These are phyloP conservation scores for Taphrina deformans DNA, from an alignment of 1,139 yeast genomes.

Conservation along the genomic window DNA sequence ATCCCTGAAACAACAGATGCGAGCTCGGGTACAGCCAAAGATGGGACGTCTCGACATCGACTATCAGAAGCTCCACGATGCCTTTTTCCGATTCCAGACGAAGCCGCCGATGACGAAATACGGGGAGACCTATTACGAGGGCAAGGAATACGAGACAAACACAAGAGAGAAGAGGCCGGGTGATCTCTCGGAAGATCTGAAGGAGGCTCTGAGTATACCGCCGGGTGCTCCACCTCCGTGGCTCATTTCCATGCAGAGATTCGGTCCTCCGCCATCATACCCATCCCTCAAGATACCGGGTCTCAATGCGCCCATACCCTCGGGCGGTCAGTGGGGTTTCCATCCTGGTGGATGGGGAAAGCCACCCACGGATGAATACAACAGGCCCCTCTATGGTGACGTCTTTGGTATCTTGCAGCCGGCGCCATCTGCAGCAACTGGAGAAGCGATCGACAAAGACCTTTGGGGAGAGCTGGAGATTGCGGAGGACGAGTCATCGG, in stretches of 20 bases:
- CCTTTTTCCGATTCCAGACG: conserved; percentile 78
- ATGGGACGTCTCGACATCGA: conserved; percentile 86
- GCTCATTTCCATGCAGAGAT: conserved; percentile 66
- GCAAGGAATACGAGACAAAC: conserved; percentile 60
- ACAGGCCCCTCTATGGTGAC: conserved; percentile 47
- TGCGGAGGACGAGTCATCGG: conserved; percentile 44
- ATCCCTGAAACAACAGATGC: conserved; percentile 68
- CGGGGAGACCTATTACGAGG: conserved; percentile 83
- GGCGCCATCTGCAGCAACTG: conserved; percentile 48
- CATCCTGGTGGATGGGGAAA: conserved; percentile 52
- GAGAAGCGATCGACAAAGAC: conserved; percentile 43
- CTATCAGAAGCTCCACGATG: conserved; percentile 76
- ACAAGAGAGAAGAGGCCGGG: conserved; percentile 63
- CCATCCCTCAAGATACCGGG: conserved; percentile 63
- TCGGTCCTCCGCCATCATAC: conserved; percentile 87
- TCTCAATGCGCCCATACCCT: conserved; percentile 49
- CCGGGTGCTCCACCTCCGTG: conserved; percentile 75
- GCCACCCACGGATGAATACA: conserved; percentile 46
- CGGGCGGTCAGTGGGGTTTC: conserved; percentile 48
- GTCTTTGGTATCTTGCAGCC: conserved; percentile 50
- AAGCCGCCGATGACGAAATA: conserved; percentile 65
- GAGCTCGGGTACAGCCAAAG: conserved; percentile 88
- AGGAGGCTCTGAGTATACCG: conserved; percentile 69
- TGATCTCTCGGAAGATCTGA: conserved; percentile 57
- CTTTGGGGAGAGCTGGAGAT: conserved; percentile 47